Evolutionary conservation across 176 grass and related monocot species (phyloP), one percentile per base, ranked within the genome.

Genomic region (Bonia amplexicaulis): DNA sequence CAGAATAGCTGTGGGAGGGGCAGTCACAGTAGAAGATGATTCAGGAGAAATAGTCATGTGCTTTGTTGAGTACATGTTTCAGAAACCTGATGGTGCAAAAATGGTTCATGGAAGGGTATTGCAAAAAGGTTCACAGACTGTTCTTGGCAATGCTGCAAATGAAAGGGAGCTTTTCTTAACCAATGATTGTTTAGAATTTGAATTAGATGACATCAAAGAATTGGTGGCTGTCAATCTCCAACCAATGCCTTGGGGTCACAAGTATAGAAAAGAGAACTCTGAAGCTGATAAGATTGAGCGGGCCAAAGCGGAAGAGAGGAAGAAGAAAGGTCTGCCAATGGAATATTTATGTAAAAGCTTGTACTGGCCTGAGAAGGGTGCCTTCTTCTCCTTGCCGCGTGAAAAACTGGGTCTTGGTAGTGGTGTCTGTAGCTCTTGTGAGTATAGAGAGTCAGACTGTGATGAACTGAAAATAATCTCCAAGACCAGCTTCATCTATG

Each of bases 121-220:
- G 75, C 88, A 88, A 54, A 92, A 86, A 77, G 97, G 97, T 49
- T 89, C 77, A 57, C 71, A 96, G 26, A 99, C 97, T 35, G 62
- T 96, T 81, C 97, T 99, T 70, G 93, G 90, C 86, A 99, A 99
- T 96, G 88, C 97, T 59, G 91, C 97, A 81, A 92, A 92, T 82
- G 93, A 94, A 85, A 99, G 97, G 67, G 97, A 99, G 57, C 69
- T 99, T 53, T 99, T 99, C 84, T 71, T 99, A 39, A 90, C 88
- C 35, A 91, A 92, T 84, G 91, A 99, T 63, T 99, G 97, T 87
- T 84, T 96, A 74, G 93, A 99, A 64, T 92, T 96, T 86, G 92
- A 96, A 86, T 74, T 99, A 82, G 87, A 61, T 19, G 90, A 91
- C 85, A 69, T 99, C 31, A 99, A 96, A 79, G 93, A 96, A 77